Evolutionary conservation across 441 rosid genomes (phyloP), one percentile per base, ranked within the genome.

Genomic region (Dalechampia spathulata): DNA sequence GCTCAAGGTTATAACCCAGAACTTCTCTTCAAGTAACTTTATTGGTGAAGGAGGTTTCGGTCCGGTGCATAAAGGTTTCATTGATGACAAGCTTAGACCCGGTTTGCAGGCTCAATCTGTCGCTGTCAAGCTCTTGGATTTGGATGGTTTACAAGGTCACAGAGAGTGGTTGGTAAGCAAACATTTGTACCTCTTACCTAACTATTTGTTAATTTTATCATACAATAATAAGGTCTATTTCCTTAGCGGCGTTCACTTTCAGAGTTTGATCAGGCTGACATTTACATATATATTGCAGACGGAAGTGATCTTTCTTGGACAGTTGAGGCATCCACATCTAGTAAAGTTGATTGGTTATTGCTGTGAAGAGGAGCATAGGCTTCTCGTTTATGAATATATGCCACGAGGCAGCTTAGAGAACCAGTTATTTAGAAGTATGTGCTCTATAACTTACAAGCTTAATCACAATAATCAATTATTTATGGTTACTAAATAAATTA

Each of bases 141-240:
- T 85, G 71, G 79, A 79, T 16, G 93, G 97, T 21, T 57, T 73
- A 60, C 97, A 90, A 68, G 97, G 97, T 16, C 95, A 90, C 51
- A 77, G 55, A 55, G 95, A 90, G 73, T 90, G 97, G 95, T 65
- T 86, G 97, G 97, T 86, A 39, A 63, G 92, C n/a, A n/a, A n/a
- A n/a, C n/a, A n/a, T n/a, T 30, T 49, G 17, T 26, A 19, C 21
- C 23, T 45, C 8, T 37, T 41, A 3, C 16, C 17, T 28, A n/a
- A 7, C 25, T 25, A 34, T 15, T 37, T 41, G 40, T 36, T 34
- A n/a, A 4, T 40, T 14, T 15, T 5, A 7, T 38, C 6, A 7
- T 58, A 25, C 46, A 30, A 48, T 27, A 42, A 21, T 42, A 2
- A 19, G 12, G 20, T 49, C 38, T 38, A 12, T 20, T 42, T 1